Base-by-base conservation (phyloP, 2,329 filamentous ascomycete genomes). In the Colletotrichum gloeosporioides region DNA sequence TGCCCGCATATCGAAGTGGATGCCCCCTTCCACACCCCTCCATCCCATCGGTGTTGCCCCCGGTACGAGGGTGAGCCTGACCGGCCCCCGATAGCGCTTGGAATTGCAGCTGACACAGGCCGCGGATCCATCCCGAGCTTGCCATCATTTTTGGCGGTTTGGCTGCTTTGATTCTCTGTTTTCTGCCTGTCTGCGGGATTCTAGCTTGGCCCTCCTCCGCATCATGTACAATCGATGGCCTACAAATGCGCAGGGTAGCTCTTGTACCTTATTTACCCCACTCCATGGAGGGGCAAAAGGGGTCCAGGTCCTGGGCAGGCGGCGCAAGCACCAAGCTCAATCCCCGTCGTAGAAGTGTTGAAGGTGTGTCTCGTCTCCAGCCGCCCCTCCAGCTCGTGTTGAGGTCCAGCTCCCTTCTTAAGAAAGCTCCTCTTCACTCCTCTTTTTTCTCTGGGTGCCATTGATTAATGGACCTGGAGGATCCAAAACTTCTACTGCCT, bases 201-300 rank as follows among this genome's bases (percentile, higher is more conserved):
- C 73, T 10, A 62, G 36, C 53, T 25, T 39, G 36, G 53, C 34
- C 44, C 53, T 69, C 62, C 22, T 73, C 34, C 73, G 71, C 74
- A 76, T 72, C 29, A 62, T 75, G 73, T 75, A 66, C 68, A 62
- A 39, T 62, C 62, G 12, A 32, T 36, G 27, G 22, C 49, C 44
- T 61, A 57, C 31, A 13, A 53, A 76, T 64, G 59, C 49, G 64
- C 71, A 74, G 74, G 65, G 64, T 29, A 76, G 59, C 70, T 69
- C 64, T 76, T 27, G 55, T 62, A 31, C 64, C 36, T 39, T 27
- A n/a, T 9, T 59, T 74, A 65, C 74, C 70, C 74, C 74, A 76
- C 74, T 61, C 29, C n/a, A 55, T 72, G 64, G 74, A 76, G 74
- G 73, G 69, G 73, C 69, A 73, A 64, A 76, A 64, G 55, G 70